Evolutionary conservation across 164 flowering plant species (phyloP), one percentile per base, ranked within the genome.

Genomic region (Nelumbo lutea): DNA sequence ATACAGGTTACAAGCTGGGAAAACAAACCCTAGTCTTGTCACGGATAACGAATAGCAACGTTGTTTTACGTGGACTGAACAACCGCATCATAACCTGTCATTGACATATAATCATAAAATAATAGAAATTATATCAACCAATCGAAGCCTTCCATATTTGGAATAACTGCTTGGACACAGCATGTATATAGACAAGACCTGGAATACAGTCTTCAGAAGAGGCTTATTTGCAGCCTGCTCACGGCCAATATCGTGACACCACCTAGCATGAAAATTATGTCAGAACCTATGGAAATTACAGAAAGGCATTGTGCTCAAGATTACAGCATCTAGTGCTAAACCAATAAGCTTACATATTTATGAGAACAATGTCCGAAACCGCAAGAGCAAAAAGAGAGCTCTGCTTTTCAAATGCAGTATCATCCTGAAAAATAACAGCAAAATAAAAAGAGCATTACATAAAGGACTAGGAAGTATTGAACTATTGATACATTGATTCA

Each of bases 361-460:
- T 92, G 38, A 95, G 88, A 65, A 95, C 97, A 71, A 95, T 90
- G 75, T 95, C 99, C 62, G 99, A 95, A 67, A 95, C 97, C 43
- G 99, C 99, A 68, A 95, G 93, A 41, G 99, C 97, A 78, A 95
- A 95, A 52, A 95, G 94, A n/a, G 99, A 97, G 86, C 99, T 95
- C 76, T 95, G 99, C 86, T 89, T 95, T 81, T 95, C 99, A 79
- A 95, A 95, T 42, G 99, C 89, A 66, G 99, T 94, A 73, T 94
- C 96, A 78, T 94, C 98, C 98, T 94, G 84, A 64, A 73, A 79
- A 62, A 14, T 3, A 69, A n/a, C 44, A 1, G 27, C 27, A 27
- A 27, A 27, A 27, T 27, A 27, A 27, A 27, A 68, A n/a, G 58
- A 69, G 63, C 39, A 42, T n/a, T 47, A 38, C 5, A 40, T 57